Percentiles rank a stretch among this genome's conserved stretches.
Evolutionary conservation across 352 stramenopile genomes (phyloP).

Genomic region (Phytophthora crassamura): DNA sequence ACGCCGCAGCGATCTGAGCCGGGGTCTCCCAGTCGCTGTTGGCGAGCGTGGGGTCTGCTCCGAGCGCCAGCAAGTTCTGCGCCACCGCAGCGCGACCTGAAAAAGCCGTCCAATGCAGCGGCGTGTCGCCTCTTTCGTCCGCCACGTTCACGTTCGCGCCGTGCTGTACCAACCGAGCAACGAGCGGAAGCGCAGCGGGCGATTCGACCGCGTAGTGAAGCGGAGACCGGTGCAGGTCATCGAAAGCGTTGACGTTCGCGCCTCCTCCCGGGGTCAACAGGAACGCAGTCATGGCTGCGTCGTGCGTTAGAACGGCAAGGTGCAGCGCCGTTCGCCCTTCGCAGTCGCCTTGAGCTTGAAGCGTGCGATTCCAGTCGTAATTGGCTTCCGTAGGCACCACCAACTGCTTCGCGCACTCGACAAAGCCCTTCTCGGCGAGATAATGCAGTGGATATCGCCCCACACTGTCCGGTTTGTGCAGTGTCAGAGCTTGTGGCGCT

Average conservation of each 20-base stretch:
- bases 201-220: slow-evolving; percentile 55
- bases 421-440: slow-evolving; percentile 47
- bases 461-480: slow-evolving; percentile 40
- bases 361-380: slow-evolving; percentile 25
- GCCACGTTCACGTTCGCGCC: slow-evolving; percentile 52
- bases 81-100: slow-evolving; percentile 49
- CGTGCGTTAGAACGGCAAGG: slow-evolving; percentile 39
- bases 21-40: slow-evolving; percentile 71
- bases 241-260: slow-evolving; percentile 28
- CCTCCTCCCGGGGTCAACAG: slow-evolving; percentile 35
- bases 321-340: slow-evolving; percentile 51
- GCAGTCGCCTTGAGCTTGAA: slow-evolving; percentile 36
- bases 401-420: slow-evolving; percentile 62
- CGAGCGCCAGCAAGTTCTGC: slow-evolving; percentile 46
- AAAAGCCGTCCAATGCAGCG: slow-evolving; percentile 72
- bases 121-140: slow-evolving; percentile 73
- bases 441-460: slow-evolving; percentile 58
- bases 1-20: slow-evolving; percentile 52
- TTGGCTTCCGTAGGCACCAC: slow-evolving; percentile 25
- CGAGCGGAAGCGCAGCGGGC: slow-evolving; percentile 28
- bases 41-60: slow-evolving; percentile 50
- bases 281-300: slow-evolving; percentile 42
- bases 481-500: slow-evolving; percentile 1
- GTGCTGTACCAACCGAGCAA: slow-evolving; percentile 27
- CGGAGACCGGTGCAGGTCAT: slow-evolving; percentile 43